Evolutionary conservation across 805 yeast species (phyloP).

Genomic region (Cyberlindnera maclurae): DNA sequence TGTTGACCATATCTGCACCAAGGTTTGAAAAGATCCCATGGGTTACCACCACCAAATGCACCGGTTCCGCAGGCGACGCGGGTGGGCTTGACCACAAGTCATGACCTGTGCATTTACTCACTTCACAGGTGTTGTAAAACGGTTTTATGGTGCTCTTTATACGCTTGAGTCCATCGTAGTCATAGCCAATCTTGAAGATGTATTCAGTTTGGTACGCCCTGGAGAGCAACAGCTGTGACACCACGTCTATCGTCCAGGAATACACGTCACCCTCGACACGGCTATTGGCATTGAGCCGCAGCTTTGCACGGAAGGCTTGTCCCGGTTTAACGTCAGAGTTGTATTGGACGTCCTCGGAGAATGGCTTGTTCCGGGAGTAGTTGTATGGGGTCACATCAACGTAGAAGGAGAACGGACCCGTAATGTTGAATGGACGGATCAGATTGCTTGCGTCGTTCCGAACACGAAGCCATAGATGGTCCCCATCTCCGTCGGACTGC

Average conservation of each 20-base stretch:
- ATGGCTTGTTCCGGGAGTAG: conserved; percentile 44
- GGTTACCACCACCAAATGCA: conserved; percentile 78
- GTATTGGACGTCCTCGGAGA: conserved; percentile 35
- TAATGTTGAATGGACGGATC: conserved; percentile 72
- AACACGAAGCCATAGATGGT: conserved; percentile 42
- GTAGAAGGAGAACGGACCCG: conserved; percentile 86
- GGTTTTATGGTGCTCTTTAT: not conserved
- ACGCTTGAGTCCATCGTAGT: conserved; percentile 21
- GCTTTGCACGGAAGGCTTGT: conserved; percentile 51
- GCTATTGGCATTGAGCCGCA: conserved; percentile 43
- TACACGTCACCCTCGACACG: conserved; percentile 28
- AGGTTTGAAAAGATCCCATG: conserved; percentile 92
- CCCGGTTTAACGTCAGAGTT: conserved; percentile 62
- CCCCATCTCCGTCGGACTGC: conserved; percentile 9
- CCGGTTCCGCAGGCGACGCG: conserved; percentile 41
- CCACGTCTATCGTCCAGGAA: conserved; percentile 74
- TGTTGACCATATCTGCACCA: conserved; percentile 82
- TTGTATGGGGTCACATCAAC: conserved; percentile 70
- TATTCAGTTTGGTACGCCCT: conserved; percentile 61
- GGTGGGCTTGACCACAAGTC: conserved; percentile 75
- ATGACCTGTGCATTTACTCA: conserved; percentile 44
- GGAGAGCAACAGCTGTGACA: conserved; percentile 73
- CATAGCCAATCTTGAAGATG: conserved; percentile 51
- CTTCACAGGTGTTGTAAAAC: conserved; percentile 9
- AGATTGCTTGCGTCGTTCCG: conserved; percentile 68